Evolutionary conservation across 805 yeast species (phyloP).

Genomic region (Cyberlindnera subsufficiens): DNA sequence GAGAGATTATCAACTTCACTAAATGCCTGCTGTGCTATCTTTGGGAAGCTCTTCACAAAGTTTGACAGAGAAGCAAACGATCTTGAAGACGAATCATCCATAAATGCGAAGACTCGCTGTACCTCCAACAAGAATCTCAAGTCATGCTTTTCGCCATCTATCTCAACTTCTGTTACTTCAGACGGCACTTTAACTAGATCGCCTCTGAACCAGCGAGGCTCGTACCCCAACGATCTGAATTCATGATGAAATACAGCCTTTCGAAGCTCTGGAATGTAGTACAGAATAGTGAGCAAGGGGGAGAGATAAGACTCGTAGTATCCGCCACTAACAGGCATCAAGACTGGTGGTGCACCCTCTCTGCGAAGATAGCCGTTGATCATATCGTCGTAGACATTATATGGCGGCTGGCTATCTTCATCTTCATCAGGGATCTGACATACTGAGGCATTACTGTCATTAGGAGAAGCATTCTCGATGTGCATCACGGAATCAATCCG

Average conservation of each 20-base stretch:
- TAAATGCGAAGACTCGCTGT: conserved; percentile 33
- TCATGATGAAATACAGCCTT: conserved; percentile 25
- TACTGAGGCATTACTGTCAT: too few relatives aligned
- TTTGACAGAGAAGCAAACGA: conserved; percentile 33
- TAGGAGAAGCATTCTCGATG: not conserved
- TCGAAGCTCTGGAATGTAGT: conserved; percentile 31
- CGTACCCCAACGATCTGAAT: conserved; percentile 30
- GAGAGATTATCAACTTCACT: conserved; percentile 10
- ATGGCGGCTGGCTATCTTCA: not conserved
- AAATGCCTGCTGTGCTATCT: conserved; percentile 10
- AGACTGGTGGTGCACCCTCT: conserved; percentile 24
- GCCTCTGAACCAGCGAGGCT: conserved; percentile 36
- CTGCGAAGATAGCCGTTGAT: conserved; percentile 19
- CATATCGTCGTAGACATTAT: conserved; percentile 28
- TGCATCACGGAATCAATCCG: not conserved
- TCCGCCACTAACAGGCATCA: conserved; percentile 29
- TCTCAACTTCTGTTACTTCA: conserved; percentile 2
- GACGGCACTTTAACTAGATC: conserved; percentile 9
- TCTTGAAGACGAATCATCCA: conserved; percentile 29
- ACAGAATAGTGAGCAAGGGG: conserved; percentile 34
- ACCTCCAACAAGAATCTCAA: conserved; percentile 29
- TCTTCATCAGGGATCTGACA: not conserved
- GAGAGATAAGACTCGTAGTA: conserved; percentile 35
- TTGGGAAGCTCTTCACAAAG: conserved; percentile 26
- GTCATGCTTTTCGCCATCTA: conserved; percentile 22